Evolutionary conservation across 1,139 yeast species (phyloP).

Genomic region (Ogataea hybrid): DNA sequence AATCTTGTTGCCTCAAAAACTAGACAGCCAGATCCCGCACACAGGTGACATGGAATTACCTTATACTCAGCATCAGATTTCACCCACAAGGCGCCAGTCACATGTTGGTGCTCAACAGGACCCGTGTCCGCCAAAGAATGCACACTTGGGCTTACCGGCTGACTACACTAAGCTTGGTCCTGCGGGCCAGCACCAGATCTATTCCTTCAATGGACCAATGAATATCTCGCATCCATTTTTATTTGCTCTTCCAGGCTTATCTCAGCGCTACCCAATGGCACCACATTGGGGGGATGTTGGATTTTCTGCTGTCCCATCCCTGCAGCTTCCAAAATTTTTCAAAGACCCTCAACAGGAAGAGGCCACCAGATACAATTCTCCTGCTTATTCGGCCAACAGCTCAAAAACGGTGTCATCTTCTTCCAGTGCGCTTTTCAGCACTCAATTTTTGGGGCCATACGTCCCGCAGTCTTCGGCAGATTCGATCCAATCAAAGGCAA

Average conservation of each 20-base stretch:
- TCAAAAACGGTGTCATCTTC: constrained; percentile 17
- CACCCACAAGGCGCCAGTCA: constrained; percentile 2
- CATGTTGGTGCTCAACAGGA: neutral
- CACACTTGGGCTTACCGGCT: constrained; percentile 4
- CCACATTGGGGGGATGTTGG: neutral
- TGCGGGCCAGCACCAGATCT: neutral
- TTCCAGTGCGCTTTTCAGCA: constrained; percentile 7
- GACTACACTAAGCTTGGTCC: neutral
- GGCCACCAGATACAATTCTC: neutral
- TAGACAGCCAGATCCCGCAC: neutral
- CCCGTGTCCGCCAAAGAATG: neutral
- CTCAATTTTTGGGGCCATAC: constrained; percentile 9
- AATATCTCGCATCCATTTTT: neutral
- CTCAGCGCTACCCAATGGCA: neutral
- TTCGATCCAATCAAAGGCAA: constrained; percentile 9
- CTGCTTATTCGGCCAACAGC: constrained; percentile 1
- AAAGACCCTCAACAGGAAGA: neutral
- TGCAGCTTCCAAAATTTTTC: neutral
- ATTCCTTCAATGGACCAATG: neutral
- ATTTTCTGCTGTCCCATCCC: neutral
- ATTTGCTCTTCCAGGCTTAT: neutral
- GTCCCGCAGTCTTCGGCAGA: neutral
- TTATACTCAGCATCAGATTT: constrained; percentile 15
- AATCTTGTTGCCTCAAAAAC: neutral
- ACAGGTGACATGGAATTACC: constrained; percentile 11